Evolutionary conservation across 2,329 filamentous ascomycete species (phyloP), one percentile per base, ranked within the genome.

Genomic region (Curvularia sp.): DNA sequence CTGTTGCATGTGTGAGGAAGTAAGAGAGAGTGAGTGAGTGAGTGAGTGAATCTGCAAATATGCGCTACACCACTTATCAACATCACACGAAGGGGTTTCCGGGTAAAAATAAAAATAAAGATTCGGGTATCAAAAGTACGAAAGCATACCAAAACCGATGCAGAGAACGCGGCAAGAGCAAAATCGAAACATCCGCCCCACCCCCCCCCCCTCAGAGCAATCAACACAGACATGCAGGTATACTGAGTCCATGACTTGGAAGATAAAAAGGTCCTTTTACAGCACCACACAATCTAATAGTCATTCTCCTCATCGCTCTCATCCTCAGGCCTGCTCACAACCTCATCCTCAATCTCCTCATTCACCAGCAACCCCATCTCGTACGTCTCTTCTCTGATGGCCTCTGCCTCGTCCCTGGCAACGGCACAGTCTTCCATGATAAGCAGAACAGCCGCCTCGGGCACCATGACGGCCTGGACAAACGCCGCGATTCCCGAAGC

Each of bases 341-440:
- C 55, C 38, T 55, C 75, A 68, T 89, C 86, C 52, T 85, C 83
- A 47, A 81, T 77, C 55, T 89, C 88, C 60, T 89, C 87, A 64
- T 92, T 84, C 52, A 94, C 69, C 63, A 91, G 78, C 66, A 88
- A 83, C 0, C 90, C 91, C 48, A 94, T 78, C 51, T 83, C 80
- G 64, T 84, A 85, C 73, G 91, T 92, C 61, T 90, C 85, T 62
- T 83, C 79, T 69, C 94, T 76, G 19, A 93, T 85, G 25, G 77
- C 75, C 65, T 81, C 78, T 13, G 84, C 84, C 36, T 70, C 66
- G 21, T 81, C 80, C 19, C 63, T 55, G 8, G 72, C 72, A 1
- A 86, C 79, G 5, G 64, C 64, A 53, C 86, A 77, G 59, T 89
- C 86, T 55, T 88, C 84, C 75, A 81, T 84, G 18, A 89, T 84